These are phyloP conservation scores for Globomyces sp. DNA, from an alignment of 371 early-diverging fungal genomes.

Conservation along the genomic window DNA sequence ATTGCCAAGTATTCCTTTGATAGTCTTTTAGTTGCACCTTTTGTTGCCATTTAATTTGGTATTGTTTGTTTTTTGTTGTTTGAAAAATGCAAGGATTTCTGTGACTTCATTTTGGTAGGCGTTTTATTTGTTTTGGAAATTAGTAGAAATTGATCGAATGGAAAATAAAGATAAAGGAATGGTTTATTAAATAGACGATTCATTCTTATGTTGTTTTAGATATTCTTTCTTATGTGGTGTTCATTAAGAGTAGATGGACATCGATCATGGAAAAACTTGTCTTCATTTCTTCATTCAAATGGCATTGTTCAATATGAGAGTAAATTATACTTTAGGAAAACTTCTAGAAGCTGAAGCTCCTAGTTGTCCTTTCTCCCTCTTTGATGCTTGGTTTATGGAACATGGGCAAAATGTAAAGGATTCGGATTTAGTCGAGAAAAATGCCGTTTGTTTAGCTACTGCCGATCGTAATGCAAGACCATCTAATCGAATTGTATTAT, in stretches of 20 bases:
- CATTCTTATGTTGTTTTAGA: too few relatives aligned
- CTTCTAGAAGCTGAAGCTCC: neutral
- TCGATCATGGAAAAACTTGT: too few relatives aligned
- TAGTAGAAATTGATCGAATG: too few relatives aligned
- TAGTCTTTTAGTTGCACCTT: conserved; percentile 81
- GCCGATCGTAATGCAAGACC: conserved; percentile 30
- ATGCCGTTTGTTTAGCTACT: conserved; percentile 46
- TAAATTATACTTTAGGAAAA: conserved; percentile 2
- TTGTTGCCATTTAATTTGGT: conserved; percentile 74
- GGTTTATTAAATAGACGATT: too few relatives aligned
- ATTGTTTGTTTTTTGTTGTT: too few relatives aligned
- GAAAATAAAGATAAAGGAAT: too few relatives aligned
- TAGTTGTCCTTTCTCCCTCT: conserved; percentile 37
- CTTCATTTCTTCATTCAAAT: neutral
- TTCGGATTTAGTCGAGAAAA: conserved; percentile 31
- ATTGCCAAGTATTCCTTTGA: conserved; percentile 88
- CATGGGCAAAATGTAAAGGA: conserved; percentile 17
- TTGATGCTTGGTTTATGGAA: conserved; percentile 42
- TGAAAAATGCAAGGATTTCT: too few relatives aligned
- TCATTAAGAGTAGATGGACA: too few relatives aligned
- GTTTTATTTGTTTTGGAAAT: too few relatives aligned
- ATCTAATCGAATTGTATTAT: conserved; percentile 45
- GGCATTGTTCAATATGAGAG: conserved; percentile 4
- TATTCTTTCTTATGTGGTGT: too few relatives aligned
- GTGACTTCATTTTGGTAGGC: too few relatives aligned